Evolutionary conservation across 2,329 filamentous ascomycete species (phyloP), one percentile per base, ranked within the genome.

Genomic region (Fusarium cicatricum): DNA sequence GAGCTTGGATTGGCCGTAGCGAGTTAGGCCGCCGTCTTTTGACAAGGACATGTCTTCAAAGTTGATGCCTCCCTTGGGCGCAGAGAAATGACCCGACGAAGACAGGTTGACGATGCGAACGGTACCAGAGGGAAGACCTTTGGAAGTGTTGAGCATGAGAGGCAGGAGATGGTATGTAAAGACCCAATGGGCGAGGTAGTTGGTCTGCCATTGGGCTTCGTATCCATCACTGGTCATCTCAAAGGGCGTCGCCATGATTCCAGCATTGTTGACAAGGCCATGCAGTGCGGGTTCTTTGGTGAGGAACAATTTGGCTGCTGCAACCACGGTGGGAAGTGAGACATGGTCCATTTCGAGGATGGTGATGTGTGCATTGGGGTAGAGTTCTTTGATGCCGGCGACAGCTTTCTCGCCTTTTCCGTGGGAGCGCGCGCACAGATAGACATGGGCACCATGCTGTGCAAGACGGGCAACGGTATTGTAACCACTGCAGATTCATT

Each of bases 171-270:
- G 45, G 1, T 52, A 48, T 2, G 60, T 61, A 9, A 63, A 37
- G 1, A 64, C 47, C 60, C 60, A 65, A 4, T 65, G 62, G 0
- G 58, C 52, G 2, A 65, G 46, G 12, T 65, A 63, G 7, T 65
- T 65, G 0, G 62, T 65, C 5, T 64, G 52, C 59, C 59, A 65
- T 5, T 65, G 62, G 15, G 52, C 46, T 15, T 65, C 62, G 2
- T 64, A 50, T 0, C 41, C 47, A 2, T 65, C 59, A 2, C 57
- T 38, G 0, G 62, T 65, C 12, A 46, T 44, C 2, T 61, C 33
- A 6, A 52, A 55, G 0, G 62, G 56, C 0, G 62, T 55, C 3
- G 52, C 52, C 62, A 65, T 65, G 38, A 65, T 61, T 0, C 62
- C 62, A 0, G 62, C 62, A 2, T 61, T 65, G 15, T 64, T 60